phyloP scores from a whole-genome alignment of 2,329 filamentous ascomycete genomes.

The Colletotrichum aenigma region DNA sequence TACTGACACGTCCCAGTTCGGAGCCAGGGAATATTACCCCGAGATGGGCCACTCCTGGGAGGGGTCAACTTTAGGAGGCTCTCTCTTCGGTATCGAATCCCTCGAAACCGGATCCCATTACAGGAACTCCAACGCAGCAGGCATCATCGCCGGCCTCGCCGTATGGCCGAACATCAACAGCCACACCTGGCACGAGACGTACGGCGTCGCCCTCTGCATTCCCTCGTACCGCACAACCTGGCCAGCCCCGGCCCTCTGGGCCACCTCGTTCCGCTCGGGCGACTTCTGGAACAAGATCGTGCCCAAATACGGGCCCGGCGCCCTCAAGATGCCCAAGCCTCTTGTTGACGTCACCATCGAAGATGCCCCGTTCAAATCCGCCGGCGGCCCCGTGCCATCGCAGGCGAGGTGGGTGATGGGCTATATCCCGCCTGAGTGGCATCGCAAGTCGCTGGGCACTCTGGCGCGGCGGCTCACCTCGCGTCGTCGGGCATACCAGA shows the following conservation, averaged over 20 bases:
- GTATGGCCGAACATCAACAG: neutral
- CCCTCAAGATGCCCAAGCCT: neutral
- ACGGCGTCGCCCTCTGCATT: neutral
- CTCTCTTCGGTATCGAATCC: neutral
- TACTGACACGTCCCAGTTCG: neutral
- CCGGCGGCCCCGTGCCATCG: neutral
- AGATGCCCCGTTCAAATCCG: neutral
- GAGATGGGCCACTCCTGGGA: neutral
- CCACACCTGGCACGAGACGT: neutral
- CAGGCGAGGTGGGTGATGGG: neutral
- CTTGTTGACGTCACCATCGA: neutral
- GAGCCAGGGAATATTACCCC: neutral
- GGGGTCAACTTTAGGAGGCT: neutral
- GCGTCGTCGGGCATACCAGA: neutral
- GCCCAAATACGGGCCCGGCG: neutral
- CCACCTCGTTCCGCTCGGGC: neutral
- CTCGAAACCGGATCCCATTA: neutral
- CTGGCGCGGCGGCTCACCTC: neutral
- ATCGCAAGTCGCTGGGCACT: neutral
- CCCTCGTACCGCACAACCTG: neutral
- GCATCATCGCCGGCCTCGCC: neutral
- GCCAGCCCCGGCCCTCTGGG: neutral
- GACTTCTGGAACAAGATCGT: neutral
- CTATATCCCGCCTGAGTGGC: neutral
- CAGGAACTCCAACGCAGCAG: neutral